A percentile compares a stretch with the other conserved stretches of the same genome.
phyloP scores from a whole-genome alignment of 768 basidiomycete species.

The Mycena polygramma region DNA sequence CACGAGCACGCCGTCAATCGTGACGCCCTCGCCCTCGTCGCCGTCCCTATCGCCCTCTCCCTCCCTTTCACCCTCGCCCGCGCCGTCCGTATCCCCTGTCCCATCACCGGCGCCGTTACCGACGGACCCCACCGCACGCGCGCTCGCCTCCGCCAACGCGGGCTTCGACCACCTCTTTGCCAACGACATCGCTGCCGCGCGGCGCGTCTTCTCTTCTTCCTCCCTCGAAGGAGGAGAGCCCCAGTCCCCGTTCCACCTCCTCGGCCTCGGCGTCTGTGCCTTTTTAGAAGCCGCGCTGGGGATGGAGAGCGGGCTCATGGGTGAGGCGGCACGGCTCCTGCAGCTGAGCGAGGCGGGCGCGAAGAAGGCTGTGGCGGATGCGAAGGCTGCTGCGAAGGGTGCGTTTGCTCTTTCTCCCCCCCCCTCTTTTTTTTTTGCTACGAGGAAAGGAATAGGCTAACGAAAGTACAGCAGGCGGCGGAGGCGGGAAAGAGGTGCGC shows the following conservation, averaged over 20 bases:
- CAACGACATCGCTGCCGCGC: slow-evolving; percentile 72
- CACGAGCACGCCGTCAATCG: too few relatives aligned
- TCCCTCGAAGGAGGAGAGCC: slow-evolving; percentile 49
- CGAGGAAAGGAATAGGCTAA: too few relatives aligned
- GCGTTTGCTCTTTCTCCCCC: not conserved
- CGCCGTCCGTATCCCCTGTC: not conserved
- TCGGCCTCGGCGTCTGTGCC: slow-evolving; percentile 78
- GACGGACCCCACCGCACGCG: slow-evolving; percentile 24
- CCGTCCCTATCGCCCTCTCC: not conserved
- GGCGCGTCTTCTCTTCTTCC: slow-evolving; percentile 56
- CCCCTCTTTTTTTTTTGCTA: too few relatives aligned
- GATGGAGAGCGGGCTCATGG: slow-evolving; percentile 81
- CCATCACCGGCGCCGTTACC: too few relatives aligned
- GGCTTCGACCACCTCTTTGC: slow-evolving; percentile 80
- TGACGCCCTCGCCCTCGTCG: not conserved
- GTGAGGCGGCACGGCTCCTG: slow-evolving; percentile 68
- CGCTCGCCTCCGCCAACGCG: slow-evolving; percentile 53
- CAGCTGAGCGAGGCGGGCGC: slow-evolving; percentile 71
- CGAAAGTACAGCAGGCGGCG: not conserved
- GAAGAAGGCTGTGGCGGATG: slow-evolving; percentile 58
- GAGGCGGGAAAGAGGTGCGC: slow-evolving; percentile 33
- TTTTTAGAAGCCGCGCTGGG: slow-evolving; percentile 85
- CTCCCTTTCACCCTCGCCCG: not conserved
- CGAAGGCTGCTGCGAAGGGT: slow-evolving; percentile 1
- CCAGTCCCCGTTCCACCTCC: slow-evolving; percentile 74